phyloP scores from a whole-genome alignment of 495 filamentous ascomycete species.

The Xylaria bambusicola region DNA sequence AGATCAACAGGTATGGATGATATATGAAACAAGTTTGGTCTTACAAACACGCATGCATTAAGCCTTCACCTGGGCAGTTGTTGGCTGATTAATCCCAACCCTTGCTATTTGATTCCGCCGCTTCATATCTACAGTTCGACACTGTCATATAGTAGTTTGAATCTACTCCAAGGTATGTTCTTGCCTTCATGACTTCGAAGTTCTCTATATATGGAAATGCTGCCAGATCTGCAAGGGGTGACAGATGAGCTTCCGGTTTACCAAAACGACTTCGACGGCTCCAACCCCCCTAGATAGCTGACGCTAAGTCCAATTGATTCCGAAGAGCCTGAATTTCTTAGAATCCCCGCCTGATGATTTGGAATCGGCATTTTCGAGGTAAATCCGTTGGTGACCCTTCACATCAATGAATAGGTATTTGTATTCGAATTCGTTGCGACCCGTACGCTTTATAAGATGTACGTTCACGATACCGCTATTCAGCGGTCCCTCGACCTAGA shows the following conservation, averaged over 20 bases:
- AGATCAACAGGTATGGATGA: no score
- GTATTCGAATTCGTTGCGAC: slow-evolving; percentile 72
- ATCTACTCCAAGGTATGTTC: no score
- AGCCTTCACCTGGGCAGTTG: neutral
- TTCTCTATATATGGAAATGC: no score
- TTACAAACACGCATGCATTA: neutral
- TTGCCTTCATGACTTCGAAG: no score
- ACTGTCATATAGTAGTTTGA: no score
- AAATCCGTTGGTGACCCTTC: slow-evolving; percentile 57
- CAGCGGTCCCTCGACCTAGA: slow-evolving; percentile 77
- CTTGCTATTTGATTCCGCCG: no score
- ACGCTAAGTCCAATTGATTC: slow-evolving; percentile 60
- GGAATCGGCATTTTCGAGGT: slow-evolving; percentile 61
- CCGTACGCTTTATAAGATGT: slow-evolving; percentile 68
- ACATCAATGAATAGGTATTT: slow-evolving; percentile 81
- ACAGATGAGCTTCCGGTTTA: no score
- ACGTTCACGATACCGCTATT: slow-evolving; percentile 72
- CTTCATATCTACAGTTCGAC: no score
- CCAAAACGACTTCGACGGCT: no score
- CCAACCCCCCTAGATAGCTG: neutral
- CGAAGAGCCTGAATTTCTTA: slow-evolving; percentile 61
- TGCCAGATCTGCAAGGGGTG: no score
- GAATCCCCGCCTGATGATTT: slow-evolving; percentile 32
- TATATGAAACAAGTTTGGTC: neutral
- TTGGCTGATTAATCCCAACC: neutral